Base-by-base conservation (phyloP, 2,329 filamentous ascomycete species). In the Thyridium curvatum region DNA sequence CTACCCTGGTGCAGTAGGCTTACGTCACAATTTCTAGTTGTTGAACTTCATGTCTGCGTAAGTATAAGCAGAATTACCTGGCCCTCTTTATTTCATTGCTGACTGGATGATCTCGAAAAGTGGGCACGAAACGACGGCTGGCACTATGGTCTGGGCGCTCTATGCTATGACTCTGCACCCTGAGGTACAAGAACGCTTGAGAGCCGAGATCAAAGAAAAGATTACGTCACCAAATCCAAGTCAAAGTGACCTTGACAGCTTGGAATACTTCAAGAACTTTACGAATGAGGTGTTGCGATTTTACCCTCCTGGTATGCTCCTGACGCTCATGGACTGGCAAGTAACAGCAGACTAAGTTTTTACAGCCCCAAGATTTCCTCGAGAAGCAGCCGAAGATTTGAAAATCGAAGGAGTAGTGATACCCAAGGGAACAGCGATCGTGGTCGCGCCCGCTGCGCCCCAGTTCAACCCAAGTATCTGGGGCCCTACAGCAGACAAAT, bases 71-170 rank as follows among this genome's bases (percentile, higher is more conserved):
- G n/a, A n/a, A n/a, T n/a, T n/a, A n/a, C n/a, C n/a, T n/a, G n/a
- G n/a, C n/a, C n/a, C n/a, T n/a, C n/a, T n/a, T n/a, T n/a, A n/a
- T n/a, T n/a, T n/a, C n/a, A n/a, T n/a, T n/a, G n/a, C n/a, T n/a
- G n/a, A n/a, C n/a, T n/a, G n/a, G n/a, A n/a, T n/a, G n/a, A n/a
- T n/a, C n/a, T n/a, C n/a, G n/a, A n/a, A n/a, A n/a, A n/a, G n/a
- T n/a, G 48, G 61, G 2, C 61, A 64, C 37, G 62, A 65, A 35
- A 62, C 52, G 8, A 54, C 58, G 2, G 56, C 61, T 0, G 51
- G 46, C 6, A 50, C 51, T 4, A 29, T 64, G 4, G 45, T 55
- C 8, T 66, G 61, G 60, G 51, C 53, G 3, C 37, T 52, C 2
- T 59, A 60, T 34, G 41, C 48, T 15, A 45, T 66, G 7, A 52